Evolutionary conservation across 768 basidiomycete genomes (phyloP), one percentile per base, ranked within the genome.

Genomic region (Tricholoma saponaceum): DNA sequence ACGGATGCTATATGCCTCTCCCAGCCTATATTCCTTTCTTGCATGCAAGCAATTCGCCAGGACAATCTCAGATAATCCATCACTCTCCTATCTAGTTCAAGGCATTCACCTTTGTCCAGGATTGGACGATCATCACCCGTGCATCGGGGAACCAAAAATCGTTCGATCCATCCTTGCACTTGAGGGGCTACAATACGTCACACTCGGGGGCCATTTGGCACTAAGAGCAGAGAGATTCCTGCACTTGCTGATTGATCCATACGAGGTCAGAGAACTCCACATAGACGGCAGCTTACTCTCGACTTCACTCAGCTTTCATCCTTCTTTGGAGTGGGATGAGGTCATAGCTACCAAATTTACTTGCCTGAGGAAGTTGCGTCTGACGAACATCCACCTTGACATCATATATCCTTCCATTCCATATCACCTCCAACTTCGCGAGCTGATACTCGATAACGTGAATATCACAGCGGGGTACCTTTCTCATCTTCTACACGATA

Each of bases 261-360:
- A 79, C 16, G 58, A 66, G 16, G 63, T 85, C 14, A 68, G 66
- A 46, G 70, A 76, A 33, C 65, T 84, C 16, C 76, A 76, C 50
- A 71, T 84, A 58, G 79, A 83, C 63, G 83, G 82, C 8, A 71
- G 67, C 49, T 57, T 72, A 51, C 54, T 75, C 12, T 55, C 59
- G n/a, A 54, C 64, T 41, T 64, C 66, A 22, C 54, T 72, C 33
- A 59, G 59, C 51, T 52, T 60, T 16, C 66, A 59, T 23, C 70
- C 79, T 1, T 80, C 80, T 16, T 64, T 85, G 61, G 77, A 79
- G 60, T 84, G 83, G 82, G 80, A 83, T 62, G 80, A 83, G 52
- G 68, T 67, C 35, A 65, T 82, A n/a, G 70, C 74, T 2, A 75
- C 73, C 67, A 73, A 70, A 46, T 83, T 84, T 60, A 68, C 74